Conservation (phyloP, 495 filamentous ascomycete genomes). For the Lophium mytilinum region DNA sequence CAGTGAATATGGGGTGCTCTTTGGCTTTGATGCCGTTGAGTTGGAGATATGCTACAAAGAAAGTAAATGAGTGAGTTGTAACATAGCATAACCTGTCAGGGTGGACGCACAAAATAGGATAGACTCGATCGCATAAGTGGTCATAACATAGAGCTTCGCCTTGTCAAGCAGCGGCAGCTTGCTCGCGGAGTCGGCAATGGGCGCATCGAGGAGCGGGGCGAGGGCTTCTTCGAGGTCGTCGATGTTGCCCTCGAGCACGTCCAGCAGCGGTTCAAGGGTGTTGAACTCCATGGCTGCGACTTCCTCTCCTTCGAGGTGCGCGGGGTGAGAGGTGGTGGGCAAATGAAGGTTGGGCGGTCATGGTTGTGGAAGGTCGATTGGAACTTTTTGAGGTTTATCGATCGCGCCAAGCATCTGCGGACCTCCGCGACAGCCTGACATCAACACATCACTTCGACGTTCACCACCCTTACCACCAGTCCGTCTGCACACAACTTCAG, state of each 20-base stretch:
- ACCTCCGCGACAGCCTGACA: too few relatives aligned
- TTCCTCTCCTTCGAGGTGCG: too few relatives aligned
- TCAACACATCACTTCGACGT: too few relatives aligned
- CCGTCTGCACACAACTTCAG: too few relatives aligned
- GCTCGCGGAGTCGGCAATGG: conserved; percentile 57
- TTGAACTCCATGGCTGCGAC: conserved; percentile 20
- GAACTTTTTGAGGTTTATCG: too few relatives aligned
- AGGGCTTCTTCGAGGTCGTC: conserved; percentile 70
- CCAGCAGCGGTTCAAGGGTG: conserved; percentile 38
- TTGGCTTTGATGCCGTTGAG: conserved; percentile 73
- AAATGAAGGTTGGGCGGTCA: too few relatives aligned
- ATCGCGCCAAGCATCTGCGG: too few relatives aligned
- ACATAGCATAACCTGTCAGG: not conserved
- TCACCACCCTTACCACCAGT: too few relatives aligned
- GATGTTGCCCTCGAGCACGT: conserved; percentile 65
- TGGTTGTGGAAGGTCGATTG: too few relatives aligned
- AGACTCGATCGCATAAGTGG: conserved; percentile 85
- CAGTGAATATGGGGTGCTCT: conserved; percentile 74
- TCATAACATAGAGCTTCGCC: conserved; percentile 79
- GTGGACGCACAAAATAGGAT: conserved; percentile 68
- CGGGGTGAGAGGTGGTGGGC: too few relatives aligned
- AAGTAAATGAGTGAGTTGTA: too few relatives aligned
- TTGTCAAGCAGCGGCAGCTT: conserved; percentile 88
- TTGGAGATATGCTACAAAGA: conserved; percentile 46
- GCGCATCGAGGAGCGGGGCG: conserved; percentile 53